These are phyloP conservation scores for Pinus taeda DNA, from an alignment of 75 land plant species.

Conservation along the genomic window DNA sequence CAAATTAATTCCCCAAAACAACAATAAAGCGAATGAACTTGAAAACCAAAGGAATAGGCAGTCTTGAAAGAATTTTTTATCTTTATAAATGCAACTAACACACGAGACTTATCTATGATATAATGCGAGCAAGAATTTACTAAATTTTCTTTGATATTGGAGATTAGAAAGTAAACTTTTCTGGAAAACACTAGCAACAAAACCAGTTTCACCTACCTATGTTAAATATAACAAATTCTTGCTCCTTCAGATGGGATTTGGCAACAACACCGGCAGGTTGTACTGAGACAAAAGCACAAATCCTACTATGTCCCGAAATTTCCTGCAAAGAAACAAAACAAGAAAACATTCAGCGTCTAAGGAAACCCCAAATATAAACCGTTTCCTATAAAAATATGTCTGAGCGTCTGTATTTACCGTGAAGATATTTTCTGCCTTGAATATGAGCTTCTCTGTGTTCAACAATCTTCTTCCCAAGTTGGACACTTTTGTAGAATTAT, in stretches of 20 bases:
- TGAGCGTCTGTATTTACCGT: constrained; percentile 10
- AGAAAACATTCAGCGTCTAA: not conserved
- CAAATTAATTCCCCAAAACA: not conserved
- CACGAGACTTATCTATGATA: not conserved
- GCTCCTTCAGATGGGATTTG: constrained; percentile 40
- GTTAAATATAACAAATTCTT: constrained; percentile 68
- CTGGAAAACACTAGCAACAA: constrained; percentile 20
- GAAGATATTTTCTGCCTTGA: constrained; percentile 34
- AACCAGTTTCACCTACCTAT: constrained; percentile 52
- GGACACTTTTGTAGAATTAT: constrained; percentile 10
- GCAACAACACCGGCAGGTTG: constrained; percentile 81
- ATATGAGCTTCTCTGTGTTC: constrained; percentile 74
- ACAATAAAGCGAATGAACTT: not conserved
- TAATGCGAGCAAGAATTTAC: not conserved
- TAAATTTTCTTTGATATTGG: constrained; percentile 22
- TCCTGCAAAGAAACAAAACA: constrained; percentile 6
- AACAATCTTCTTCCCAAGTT: constrained; percentile 54
- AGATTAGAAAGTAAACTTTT: constrained; percentile 16
- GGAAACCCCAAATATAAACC: not conserved
- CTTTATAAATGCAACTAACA: not conserved
- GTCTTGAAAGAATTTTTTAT: not conserved
- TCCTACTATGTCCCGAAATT: constrained; percentile 12
- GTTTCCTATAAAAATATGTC: not conserved
- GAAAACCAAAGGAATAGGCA: not conserved
- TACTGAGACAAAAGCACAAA: constrained; percentile 49